Conservation (phyloP, 331 rosid species). For the Stylosanthes scabra region DNA sequence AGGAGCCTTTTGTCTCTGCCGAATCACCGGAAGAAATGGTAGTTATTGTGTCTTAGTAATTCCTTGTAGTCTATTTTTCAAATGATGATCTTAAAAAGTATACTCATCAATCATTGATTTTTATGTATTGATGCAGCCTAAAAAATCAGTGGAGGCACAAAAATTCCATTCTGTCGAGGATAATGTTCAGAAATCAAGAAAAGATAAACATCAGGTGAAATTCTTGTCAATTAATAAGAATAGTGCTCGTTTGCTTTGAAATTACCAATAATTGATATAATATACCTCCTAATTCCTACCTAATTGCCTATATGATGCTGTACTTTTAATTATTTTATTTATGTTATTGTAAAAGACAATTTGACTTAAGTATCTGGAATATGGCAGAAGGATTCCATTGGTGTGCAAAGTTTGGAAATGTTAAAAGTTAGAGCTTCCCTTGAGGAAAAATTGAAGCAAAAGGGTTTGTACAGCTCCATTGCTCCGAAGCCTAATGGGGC, state of each 20-base stretch:
- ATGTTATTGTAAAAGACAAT: conserved; percentile 26
- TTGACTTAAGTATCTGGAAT: conserved; percentile 41
- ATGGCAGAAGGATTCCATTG: conserved; percentile 66
- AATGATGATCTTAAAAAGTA: conserved; percentile 25
- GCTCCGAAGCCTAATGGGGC: conserved; percentile 56
- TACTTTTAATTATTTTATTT: conserved; percentile 7
- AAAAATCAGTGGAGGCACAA: conserved; percentile 33
- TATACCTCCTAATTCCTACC: neutral
- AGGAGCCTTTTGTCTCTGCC: conserved; percentile 44
- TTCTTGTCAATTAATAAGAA: conserved; percentile 13
- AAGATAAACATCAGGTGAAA: conserved; percentile 63
- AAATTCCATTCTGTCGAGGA: conserved; percentile 56
- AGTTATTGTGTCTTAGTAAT: conserved; percentile 39
- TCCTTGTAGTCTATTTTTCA: conserved; percentile 14
- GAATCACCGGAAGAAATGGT: conserved; percentile 57
- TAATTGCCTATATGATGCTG: neutral
- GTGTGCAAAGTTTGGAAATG: conserved; percentile 76
- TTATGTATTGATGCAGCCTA: conserved; percentile 48
- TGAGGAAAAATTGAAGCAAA: conserved; percentile 75
- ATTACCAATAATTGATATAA: neutral
- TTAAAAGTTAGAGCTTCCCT: conserved; percentile 78
- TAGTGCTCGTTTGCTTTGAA: conserved; percentile 16
- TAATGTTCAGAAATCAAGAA: conserved; percentile 49
- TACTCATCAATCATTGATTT: conserved; percentile 8
- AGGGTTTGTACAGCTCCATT: conserved; percentile 60